A percentile compares a stretch with the other conserved stretches of the same genome.
Conservation (phyloP, 768 basidiomycete species). For the Lactifluus hygrophoroides region DNA sequence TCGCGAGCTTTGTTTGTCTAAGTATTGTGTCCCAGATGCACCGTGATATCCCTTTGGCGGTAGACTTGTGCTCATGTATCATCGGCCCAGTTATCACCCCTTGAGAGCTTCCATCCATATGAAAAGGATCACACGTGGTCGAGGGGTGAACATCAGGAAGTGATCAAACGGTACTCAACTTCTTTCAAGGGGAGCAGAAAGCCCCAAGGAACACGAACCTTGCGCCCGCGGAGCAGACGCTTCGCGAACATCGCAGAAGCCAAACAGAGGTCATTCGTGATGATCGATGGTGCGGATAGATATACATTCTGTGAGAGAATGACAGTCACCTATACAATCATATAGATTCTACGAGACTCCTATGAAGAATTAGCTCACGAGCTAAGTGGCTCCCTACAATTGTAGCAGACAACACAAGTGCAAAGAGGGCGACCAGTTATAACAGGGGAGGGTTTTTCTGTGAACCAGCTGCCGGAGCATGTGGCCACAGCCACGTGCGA, state of each 20-base stretch:
- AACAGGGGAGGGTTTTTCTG: constrained; percentile 3
- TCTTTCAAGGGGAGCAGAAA: constrained; percentile 26
- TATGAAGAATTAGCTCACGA: constrained; percentile 1
- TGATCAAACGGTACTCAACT: constrained; percentile 49
- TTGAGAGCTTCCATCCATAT: no score
- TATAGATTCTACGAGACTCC: constrained; percentile 11
- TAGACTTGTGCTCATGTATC: no score
- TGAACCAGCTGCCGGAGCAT: neutral
- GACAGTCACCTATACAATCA: constrained; percentile 8
- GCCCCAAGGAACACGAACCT: constrained; percentile 5
- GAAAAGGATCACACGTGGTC: constrained; percentile 35
- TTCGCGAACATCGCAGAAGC: constrained; percentile 55
- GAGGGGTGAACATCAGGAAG: constrained; percentile 62
- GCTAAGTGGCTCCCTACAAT: neutral
- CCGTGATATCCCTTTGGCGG: no score
- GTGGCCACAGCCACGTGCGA: neutral
- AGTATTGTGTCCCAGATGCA: no score
- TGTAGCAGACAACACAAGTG: constrained; percentile 1
- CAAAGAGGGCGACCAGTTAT: neutral
- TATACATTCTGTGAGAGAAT: constrained; percentile 43
- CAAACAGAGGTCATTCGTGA: constrained; percentile 50
- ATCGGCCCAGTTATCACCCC: no score
- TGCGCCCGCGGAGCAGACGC: constrained; percentile 44
- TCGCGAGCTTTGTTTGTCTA: no score
- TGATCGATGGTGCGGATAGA: constrained; percentile 70